These are phyloP conservation scores for Raffaelea deltoideospora DNA, from an alignment of 2,329 filamentous ascomycete genomes.

Conservation along the genomic window DNA sequence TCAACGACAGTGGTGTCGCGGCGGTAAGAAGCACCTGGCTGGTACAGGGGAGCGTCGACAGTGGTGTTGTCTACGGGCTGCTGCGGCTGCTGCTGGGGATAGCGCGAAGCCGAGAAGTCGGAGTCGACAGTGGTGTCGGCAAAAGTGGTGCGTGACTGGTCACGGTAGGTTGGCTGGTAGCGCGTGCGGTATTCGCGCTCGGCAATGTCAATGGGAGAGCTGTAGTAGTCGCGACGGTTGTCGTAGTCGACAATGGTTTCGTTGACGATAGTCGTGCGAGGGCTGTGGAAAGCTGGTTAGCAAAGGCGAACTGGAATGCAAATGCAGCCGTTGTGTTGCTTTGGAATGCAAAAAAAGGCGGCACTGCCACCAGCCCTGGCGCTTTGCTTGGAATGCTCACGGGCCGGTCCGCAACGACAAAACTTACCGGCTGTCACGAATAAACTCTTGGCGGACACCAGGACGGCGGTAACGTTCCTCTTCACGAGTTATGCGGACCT, in stretches of 20 bases:
- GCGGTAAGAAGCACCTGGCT: conserved; percentile 22
- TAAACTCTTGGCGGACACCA: conserved; percentile 42
- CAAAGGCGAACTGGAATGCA: not conserved
- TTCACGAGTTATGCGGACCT: conserved; percentile 67
- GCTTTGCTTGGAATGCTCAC: no score
- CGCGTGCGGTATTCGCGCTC: conserved; percentile 53
- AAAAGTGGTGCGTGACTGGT: conserved; percentile 19
- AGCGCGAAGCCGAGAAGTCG: conserved; percentile 12
- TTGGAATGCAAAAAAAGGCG: conserved; percentile 7
- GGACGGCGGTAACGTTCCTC: conserved; percentile 63
- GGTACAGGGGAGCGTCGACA: conserved; percentile 27
- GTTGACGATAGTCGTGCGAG: conserved; percentile 32
- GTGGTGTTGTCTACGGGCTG: conserved; percentile 41
- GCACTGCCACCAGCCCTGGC: no score
- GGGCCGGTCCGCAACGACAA: not conserved
- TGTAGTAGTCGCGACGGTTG: conserved; percentile 29
- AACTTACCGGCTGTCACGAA: conserved; percentile 41
- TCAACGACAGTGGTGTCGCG: conserved; percentile 45
- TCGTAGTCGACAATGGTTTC: conserved; percentile 55
- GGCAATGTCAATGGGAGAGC: conserved; percentile 43
- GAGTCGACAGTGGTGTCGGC: conserved; percentile 22
- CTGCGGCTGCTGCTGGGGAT: conserved; percentile 25
- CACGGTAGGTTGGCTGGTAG: conserved; percentile 34
- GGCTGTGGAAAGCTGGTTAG: conserved; percentile 14
- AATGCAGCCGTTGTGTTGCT: not conserved